Evolutionary conservation across 2,329 filamentous ascomycete species (phyloP).

Genomic region (Bipolaris sorokiniana): DNA sequence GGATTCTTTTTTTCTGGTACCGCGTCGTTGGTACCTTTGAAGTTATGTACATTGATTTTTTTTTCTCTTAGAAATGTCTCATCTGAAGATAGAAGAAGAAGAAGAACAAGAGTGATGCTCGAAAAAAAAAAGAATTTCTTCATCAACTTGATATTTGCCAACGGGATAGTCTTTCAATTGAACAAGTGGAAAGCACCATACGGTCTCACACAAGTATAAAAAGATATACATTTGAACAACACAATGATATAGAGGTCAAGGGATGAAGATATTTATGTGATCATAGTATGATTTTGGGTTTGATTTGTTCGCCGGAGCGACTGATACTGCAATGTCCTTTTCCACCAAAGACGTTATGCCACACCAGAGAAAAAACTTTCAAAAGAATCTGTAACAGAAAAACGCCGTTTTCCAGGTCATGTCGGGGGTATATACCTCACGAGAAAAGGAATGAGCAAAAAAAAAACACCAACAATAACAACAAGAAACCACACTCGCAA

Average conservation of each 20-base stretch:
- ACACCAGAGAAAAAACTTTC: neutral
- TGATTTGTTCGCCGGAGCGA: neutral
- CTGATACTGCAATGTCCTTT: neutral
- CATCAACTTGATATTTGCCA: no score
- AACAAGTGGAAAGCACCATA: no score
- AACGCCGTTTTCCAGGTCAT: constrained; percentile 1
- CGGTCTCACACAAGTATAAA: neutral
- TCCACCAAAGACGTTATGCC: neutral
- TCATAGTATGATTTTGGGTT: no score
- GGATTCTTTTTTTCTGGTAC: no score
- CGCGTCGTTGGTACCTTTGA: no score
- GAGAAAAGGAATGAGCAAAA: neutral
- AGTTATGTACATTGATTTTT: no score
- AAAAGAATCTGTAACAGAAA: neutral
- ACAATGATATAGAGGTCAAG: neutral
- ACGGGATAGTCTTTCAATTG: no score
- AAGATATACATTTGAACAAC: neutral
- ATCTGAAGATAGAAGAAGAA: no score
- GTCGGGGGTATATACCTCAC: constrained; percentile 1
- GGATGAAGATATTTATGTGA: no score
- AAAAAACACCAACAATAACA: neutral
- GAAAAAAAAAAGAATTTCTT: no score
- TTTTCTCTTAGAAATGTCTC: no score
- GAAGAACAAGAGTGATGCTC: no score
- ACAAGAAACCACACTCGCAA: neutral